Percentiles rank a stretch among this genome's conserved stretches.
These are phyloP conservation scores for Corynespora cassiicola DNA, from an alignment of 2,329 filamentous ascomycete genomes.

Conservation along the genomic window DNA sequence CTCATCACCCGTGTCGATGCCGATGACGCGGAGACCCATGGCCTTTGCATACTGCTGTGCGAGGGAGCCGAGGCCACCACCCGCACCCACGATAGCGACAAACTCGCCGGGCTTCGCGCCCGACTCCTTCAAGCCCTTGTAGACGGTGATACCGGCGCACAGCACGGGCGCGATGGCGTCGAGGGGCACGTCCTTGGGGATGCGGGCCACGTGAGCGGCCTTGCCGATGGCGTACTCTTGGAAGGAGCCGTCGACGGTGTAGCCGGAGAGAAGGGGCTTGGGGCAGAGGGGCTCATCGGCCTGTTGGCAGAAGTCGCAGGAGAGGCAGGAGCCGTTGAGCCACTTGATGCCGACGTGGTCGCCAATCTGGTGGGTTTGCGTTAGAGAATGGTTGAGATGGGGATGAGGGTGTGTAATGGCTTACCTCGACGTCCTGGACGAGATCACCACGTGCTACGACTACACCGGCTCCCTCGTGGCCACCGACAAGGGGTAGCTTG, in stretches of 20 bases:
- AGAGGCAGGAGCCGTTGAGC: conserved; percentile 86
- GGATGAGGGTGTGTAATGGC: neutral
- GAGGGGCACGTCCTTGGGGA: conserved; percentile 78
- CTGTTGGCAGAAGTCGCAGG: conserved; percentile 82
- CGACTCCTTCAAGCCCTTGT: conserved; percentile 90
- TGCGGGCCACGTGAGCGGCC: conserved; percentile 81
- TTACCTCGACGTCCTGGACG: conserved; percentile 71
- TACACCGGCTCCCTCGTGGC: conserved; percentile 78
- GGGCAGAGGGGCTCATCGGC: conserved; percentile 84
- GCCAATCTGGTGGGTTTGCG: conserved; percentile 61
- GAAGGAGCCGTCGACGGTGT: conserved; percentile 92
- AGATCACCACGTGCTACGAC: conserved; percentile 82
- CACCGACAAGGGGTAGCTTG: conserved; percentile 86
- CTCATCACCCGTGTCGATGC: conserved; percentile 83
- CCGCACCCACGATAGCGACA: conserved; percentile 85
- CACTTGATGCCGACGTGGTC: conserved; percentile 89
- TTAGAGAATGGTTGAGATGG: conserved; percentile 3
- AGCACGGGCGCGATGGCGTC: conserved; percentile 81
- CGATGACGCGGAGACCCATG: conserved; percentile 83
- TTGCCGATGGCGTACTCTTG: conserved; percentile 92
- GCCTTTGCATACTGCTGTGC: conserved; percentile 89
- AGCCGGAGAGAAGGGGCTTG: conserved; percentile 79
- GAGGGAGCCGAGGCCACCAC: conserved; percentile 80
- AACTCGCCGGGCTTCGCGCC: conserved; percentile 75
- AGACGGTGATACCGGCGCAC: conserved; percentile 86